Evolutionary conservation across 345 rosid species (phyloP), one percentile per base, ranked within the genome.

Genomic region (Mangifera indica): DNA sequence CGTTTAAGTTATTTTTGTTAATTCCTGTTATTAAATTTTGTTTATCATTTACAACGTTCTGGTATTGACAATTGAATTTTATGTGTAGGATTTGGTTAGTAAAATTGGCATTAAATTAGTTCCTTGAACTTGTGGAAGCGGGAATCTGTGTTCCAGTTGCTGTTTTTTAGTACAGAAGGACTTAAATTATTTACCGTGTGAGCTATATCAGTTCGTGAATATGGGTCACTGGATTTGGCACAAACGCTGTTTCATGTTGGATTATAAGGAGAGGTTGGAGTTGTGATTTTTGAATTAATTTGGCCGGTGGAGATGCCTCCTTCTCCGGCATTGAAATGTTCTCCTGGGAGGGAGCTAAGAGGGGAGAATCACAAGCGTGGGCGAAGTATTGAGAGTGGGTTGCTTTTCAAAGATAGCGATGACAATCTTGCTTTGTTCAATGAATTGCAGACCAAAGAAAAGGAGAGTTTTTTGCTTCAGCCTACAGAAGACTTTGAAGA

Each of bases 401-500:
- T 88, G 76, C 74, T 84, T 11, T 80, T 84, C 77, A 83, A 67
- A 77, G 98, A 88, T 72, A 86, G 88, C 70, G 97, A 95, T 44
- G 99, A 92, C 1, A 96, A 95, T 80, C 98, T 92, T 62, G 89
- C 93, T 1, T 77, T 95, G 80, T 95, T 95, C 78, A 89, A 83
- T 58, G 98, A 95, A 80, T 76, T 95, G 97, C 97, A 88, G 80
- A 82, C 87, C 49, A 88, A 84, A 77, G 99, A 95, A 79, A 87
- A 84, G 52, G 98, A 91, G 59, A 66, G 72, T 82, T 95, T 95
- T 78, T 87, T 95, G 89, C 94, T 95, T 55, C 90, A 88, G 79
- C 82, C 98, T 4, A 72, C 85, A 0, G 94, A 87, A 74, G 93
- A 92, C 78, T 82, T 87, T 21, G 98, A 95, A 74, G 98, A 92